Base-by-base conservation (phyloP, 768 basidiomycete species). In the Steccherinum ochraceum region DNA sequence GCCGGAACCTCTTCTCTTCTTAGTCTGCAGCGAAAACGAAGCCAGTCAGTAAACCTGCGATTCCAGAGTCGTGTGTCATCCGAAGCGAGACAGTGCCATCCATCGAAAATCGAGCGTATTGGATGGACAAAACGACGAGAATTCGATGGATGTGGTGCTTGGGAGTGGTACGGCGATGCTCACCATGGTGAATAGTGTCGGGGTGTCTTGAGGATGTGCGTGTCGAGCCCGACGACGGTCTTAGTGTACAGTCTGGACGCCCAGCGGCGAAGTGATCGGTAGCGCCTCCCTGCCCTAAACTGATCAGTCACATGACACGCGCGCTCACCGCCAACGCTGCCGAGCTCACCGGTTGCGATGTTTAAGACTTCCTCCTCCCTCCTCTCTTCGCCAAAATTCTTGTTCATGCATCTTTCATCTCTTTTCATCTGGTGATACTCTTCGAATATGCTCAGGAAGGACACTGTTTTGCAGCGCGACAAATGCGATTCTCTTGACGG, bases 1-100 rank as follows among this genome's bases (percentile, higher is more conserved):
- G 61, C 95, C 96, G 68, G 86, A 86, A 80, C 90, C 93, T 89
- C 94, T 87, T 91, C 94, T 86, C 79, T 97, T 96, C 81, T 94
- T 95, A 62, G 93, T 97, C 94, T 95, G 68, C 50, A 58, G 43
- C 46, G 40, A 52, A 50, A 43, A 18, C 41, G 53, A 51, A 44
- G 13, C 19, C 44, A 27, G 56, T 64, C 49, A 64, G 63, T 54
- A 24, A 41, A 48, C 44, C 12, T 40, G 39, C 35, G 19, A 45
- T n/a, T 13, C n/a, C 39, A 24, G 35, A 16, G 24, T 42, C 16
- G 51, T 18, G 45, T 55, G 56, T 57, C 63, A 69, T 68, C 67
- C 65, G 45, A 25, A 52, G 13, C 21, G 20, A 18, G 20, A 20
- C n/a, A 40, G 39, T 24, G 53, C 62, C 66, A 70, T 70, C 68